A percentile compares a stretch with the other conserved stretches of the same genome.
These are phyloP conservation scores for Podaxis pistillaris DNA, from an alignment of 768 basidiomycete species.

Conservation along the genomic window DNA sequence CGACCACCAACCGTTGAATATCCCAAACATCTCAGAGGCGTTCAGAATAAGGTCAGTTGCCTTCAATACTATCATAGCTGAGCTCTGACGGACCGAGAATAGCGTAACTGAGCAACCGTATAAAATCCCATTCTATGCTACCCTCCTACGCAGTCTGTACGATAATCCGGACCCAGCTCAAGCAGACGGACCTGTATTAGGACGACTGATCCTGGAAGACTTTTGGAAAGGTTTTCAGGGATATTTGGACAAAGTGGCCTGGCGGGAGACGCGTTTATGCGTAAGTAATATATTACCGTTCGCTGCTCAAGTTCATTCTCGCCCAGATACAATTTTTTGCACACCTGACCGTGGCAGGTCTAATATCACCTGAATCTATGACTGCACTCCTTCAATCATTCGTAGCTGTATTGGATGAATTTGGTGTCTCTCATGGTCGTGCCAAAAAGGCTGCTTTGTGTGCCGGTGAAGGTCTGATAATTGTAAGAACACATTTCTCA, in stretches of 20 bases:
- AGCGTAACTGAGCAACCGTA: constrained; percentile 91
- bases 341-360: constrained; percentile 72
- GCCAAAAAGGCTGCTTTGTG: constrained; percentile 80
- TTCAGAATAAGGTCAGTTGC: constrained; percentile 63
- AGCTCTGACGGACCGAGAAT: constrained; percentile 14
- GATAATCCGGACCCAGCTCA: constrained; percentile 39
- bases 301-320: constrained; percentile 12
- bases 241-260: constrained; percentile 84
- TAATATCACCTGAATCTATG: constrained; percentile 79
- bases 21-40: constrained; percentile 69
- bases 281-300: constrained; percentile 44
- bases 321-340: constrained; percentile 90
- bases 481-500: constrained; percentile 38
- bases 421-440: constrained; percentile 82
- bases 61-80: not conserved
- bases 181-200: constrained; percentile 48
- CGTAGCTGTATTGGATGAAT: constrained; percentile 83
- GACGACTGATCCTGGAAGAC: constrained; percentile 78
- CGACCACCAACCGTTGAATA: constrained; percentile 53
- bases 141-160: constrained; percentile 69
- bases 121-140: constrained; percentile 89
- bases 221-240: constrained; percentile 90
- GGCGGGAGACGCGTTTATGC: constrained; percentile 87
- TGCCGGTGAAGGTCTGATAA: constrained; percentile 78
- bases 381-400: constrained; percentile 80